Conservation (phyloP, 2,329 filamentous ascomycete species). For the Epichloe glyceriae region DNA sequence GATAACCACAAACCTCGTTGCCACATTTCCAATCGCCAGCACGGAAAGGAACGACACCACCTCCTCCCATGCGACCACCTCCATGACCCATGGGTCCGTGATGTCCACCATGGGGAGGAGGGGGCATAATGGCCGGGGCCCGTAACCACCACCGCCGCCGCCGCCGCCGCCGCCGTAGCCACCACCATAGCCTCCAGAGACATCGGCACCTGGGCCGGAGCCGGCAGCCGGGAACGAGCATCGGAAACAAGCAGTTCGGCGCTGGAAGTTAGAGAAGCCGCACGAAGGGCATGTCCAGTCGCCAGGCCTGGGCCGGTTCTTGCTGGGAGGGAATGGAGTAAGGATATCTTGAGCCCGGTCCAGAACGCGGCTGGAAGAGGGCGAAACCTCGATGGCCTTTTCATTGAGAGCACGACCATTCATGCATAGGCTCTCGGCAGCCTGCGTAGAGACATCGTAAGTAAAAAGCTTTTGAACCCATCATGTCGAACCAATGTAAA, state of each 20-base stretch:
- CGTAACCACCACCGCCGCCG: conserved; percentile 46
- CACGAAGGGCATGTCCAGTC: conserved; percentile 99
- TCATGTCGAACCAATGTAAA: too few relatives aligned
- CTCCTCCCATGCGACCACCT: conserved; percentile 63
- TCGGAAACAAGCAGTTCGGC: conserved; percentile 94
- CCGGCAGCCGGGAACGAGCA: conserved; percentile 97
- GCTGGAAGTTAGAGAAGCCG: conserved; percentile 98
- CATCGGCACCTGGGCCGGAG: conserved; percentile 54
- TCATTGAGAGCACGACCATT: conserved; percentile 96
- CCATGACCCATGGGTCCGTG: conserved; percentile 43
- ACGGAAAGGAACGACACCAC: conserved; percentile 86
- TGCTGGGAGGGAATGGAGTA: conserved; percentile 94
- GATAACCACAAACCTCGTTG: conserved; percentile 91
- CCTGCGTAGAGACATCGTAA: conserved; percentile 35
- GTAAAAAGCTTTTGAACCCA: too few relatives aligned
- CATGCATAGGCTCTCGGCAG: conserved; percentile 96
- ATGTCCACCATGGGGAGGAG: conserved; percentile 61
- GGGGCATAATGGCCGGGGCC: conserved; percentile 71
- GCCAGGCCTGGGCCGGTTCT: conserved; percentile 91
- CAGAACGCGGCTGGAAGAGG: conserved; percentile 90
- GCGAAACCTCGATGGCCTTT: conserved; percentile 97
- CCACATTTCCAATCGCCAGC: conserved; percentile 99
- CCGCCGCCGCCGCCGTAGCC: conserved; percentile 40
- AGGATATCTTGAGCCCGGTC: conserved; percentile 93
- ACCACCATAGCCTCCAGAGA: conserved; percentile 49